Evolutionary conservation across 2,329 filamentous ascomycete genomes (phyloP), one percentile per base, ranked within the genome.

Genomic region (Cryoendolithus antarcticus): DNA sequence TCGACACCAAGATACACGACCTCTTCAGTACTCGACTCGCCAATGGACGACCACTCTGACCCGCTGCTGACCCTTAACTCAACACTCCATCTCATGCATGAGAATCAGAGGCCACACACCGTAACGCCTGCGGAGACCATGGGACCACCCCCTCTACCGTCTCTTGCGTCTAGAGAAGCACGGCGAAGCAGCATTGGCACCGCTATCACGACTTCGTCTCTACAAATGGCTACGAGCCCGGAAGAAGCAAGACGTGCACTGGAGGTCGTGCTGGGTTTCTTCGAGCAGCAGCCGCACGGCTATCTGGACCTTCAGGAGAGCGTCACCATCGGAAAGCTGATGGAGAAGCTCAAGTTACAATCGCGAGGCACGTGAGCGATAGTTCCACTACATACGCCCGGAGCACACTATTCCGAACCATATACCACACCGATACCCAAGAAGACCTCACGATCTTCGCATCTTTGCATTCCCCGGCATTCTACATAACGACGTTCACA

Each of bases 221-320:
- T 45, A 4, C 40, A 42, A 19, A 37, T 43, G 75, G 82, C 81
- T 2, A 82, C 82, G 0, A 86, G 80, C 0, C 82, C 86, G 49
- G 86, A 95, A 50, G 86, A 96, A 58, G 88, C 88, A 3, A 74
- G 83, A 30, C 73, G 77, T 37, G 89, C 88, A 1, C 72, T 93
- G 4, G 80, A 89, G 52, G 78, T 88, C 2, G 75, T 95, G 12
- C 73, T 93, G 57, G 80, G 65, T 44, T 94, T 89, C 55, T 82
- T 95, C 57, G 74, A 85, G 50, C 77, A 78, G 44, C 74, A 82
- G 48, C 75, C 78, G 0, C 66, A 61, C 13, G 80, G 77, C 1
- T 73, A 86, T 27, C 75, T 83, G 10, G 83, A 91, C 53, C 74
- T 85, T 34, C 74, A 75, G 51, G 88, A 95, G 46, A 88, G 81